phyloP scores from a whole-genome alignment of 306 rosid species.

The Clitoria ternatea region DNA sequence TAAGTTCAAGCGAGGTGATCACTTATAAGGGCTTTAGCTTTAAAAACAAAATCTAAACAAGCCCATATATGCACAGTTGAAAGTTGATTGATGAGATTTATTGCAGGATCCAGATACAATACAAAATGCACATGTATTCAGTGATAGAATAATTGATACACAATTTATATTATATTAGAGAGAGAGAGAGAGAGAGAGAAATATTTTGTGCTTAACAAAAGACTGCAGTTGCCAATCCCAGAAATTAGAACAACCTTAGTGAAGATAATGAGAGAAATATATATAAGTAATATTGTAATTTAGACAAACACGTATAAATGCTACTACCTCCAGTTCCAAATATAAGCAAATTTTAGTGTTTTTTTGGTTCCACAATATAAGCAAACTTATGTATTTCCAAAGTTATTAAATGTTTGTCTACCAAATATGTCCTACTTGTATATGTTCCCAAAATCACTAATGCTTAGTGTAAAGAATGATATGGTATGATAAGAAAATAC shows the following conservation, averaged over 20 bases:
- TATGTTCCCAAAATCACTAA: too few species aligned
- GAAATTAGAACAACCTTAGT: neutral
- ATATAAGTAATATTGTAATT: too few species aligned
- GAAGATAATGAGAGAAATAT: neutral
- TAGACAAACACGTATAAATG: too few species aligned
- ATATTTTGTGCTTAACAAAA: neutral
- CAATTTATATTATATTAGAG: neutral
- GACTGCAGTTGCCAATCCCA: neutral
- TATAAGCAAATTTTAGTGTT: too few species aligned
- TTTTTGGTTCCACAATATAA: too few species aligned
- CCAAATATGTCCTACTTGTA: too few species aligned
- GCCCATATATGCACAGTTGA: neutral
- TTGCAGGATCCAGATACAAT: slow-evolving; percentile 5
- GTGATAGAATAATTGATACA: neutral
- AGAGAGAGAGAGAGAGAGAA: neutral
- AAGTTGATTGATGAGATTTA: neutral
- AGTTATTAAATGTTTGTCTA: too few species aligned
- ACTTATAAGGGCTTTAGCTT: neutral
- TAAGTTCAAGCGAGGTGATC: neutral
- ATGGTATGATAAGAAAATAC: too few species aligned
- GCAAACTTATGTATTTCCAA: too few species aligned
- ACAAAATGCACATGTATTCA: neutral
- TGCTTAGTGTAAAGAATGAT: too few species aligned
- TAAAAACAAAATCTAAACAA: neutral
- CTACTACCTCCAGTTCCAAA: too few species aligned